Evolutionary conservation across 2,329 filamentous ascomycete genomes (phyloP).

Genomic region (Exophiala alcalophila): DNA sequence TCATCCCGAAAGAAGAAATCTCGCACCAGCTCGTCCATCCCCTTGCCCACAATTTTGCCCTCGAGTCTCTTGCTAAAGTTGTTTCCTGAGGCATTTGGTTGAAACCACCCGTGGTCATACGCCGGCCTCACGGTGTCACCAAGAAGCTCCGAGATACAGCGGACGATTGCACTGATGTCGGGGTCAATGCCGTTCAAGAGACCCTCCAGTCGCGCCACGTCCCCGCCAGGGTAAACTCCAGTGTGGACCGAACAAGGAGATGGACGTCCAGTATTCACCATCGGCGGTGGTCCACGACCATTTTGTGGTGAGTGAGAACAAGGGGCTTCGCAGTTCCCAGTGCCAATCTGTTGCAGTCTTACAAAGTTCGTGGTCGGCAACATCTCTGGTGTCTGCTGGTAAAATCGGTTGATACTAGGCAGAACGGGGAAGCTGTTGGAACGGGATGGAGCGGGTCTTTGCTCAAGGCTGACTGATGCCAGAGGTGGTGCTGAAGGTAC

Average conservation of each 20-base stretch:
- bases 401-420: constrained; percentile 1
- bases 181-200: constrained; percentile 2
- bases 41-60: constrained; percentile 2
- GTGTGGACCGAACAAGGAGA: constrained; percentile 1
- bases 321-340: too few species aligned
- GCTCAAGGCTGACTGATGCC: background rate
- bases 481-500: background rate
- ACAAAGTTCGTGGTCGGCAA: too few species aligned
- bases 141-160: constrained; percentile 4
- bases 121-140: constrained; percentile 11
- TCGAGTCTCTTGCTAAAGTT: constrained; percentile 14
- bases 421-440: constrained; percentile 6
- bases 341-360: too few species aligned
- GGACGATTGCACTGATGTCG: background rate
- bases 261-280: too few species aligned
- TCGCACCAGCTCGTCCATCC: constrained; percentile 12
- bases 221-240: background rate
- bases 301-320: too few species aligned
- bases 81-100: constrained; percentile 9
- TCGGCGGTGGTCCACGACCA: too few species aligned
- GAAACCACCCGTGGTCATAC: constrained; percentile 20
- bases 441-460: background rate
- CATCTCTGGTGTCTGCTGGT: too few species aligned
- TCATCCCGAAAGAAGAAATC: constrained; percentile 15
- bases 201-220: background rate